These are phyloP conservation scores for Prosopis cineraria DNA, from an alignment of 306 rosid genomes.

Conservation along the genomic window DNA sequence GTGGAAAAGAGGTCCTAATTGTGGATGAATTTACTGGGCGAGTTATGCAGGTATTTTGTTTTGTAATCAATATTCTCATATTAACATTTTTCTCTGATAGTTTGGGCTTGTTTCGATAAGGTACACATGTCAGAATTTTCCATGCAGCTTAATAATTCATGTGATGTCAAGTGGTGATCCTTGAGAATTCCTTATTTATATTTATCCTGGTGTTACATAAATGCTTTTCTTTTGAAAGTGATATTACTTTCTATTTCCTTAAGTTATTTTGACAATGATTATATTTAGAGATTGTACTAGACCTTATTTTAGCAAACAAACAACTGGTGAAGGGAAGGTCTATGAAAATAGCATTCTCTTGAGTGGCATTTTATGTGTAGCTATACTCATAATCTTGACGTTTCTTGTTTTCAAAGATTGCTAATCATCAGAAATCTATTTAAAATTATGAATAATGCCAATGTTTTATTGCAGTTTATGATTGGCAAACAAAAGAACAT, in stretches of 20 bases:
- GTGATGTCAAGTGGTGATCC: not conserved
- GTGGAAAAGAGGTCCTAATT: conserved; percentile 89
- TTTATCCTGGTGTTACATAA: not conserved
- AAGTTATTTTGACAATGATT: not conserved
- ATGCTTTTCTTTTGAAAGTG: not conserved
- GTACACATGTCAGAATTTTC: not conserved
- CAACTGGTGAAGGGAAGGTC: not conserved
- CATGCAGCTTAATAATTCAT: not conserved
- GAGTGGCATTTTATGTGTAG: not conserved
- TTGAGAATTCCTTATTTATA: not conserved
- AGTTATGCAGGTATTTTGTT: conserved; percentile 84
- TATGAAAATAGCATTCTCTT: conserved; percentile 19
- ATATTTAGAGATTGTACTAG: conserved; percentile 6
- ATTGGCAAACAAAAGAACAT: not conserved
- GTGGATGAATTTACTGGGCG: conserved; percentile 99
- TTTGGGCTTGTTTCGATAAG: not conserved
- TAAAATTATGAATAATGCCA: conserved; percentile 4
- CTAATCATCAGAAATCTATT: not conserved
- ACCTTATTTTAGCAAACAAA: conserved; percentile 9
- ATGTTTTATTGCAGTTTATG: conserved; percentile 15
- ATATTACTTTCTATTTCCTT: not conserved
- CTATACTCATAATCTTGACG: not conserved
- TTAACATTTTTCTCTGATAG: not conserved
- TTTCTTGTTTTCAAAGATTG: not conserved
- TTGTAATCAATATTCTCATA: not conserved